Evolutionary conservation across 805 yeast genomes (phyloP).

Genomic region (Nakazawaea laoshanensis): DNA sequence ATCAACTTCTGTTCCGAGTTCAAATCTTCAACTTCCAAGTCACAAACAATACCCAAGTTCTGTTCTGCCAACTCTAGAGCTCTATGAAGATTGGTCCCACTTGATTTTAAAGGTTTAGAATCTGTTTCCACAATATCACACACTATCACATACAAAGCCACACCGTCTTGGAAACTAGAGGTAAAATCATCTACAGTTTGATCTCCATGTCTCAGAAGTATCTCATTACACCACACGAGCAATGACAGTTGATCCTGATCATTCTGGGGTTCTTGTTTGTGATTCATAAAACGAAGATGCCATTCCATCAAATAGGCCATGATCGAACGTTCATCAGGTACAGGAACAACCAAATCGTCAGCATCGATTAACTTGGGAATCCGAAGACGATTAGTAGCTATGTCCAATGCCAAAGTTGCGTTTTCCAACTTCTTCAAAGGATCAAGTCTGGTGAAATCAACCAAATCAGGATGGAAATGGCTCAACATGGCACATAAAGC

Average conservation of each 20-base stretch:
- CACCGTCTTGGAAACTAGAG: conserved; percentile 10
- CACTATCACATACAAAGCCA: conserved; percentile 8
- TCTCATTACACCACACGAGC: conserved; percentile 1
- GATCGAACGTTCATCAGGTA: conserved; percentile 54
- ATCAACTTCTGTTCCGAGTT: background rate
- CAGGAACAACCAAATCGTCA: conserved; percentile 39
- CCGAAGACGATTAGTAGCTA: conserved; percentile 35
- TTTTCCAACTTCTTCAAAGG: conserved; percentile 20
- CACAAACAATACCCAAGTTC: too few species aligned
- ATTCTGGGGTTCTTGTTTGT: too few species aligned
- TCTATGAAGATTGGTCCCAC: too few species aligned
- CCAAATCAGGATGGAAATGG: conserved; percentile 30
- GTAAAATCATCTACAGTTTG: conserved; percentile 12
- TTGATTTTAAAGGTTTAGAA: too few species aligned
- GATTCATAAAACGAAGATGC: conserved; percentile 35
- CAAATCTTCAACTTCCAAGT: too few species aligned
- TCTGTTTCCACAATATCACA: conserved; percentile 1
- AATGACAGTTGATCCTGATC: too few species aligned
- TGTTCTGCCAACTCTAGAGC: too few species aligned
- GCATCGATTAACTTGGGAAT: conserved; percentile 46
- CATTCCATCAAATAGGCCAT: conserved; percentile 52
- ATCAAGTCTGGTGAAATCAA: conserved; percentile 24
- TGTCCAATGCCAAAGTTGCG: conserved; percentile 27
- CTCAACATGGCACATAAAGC: conserved; percentile 39
- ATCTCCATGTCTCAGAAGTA: conserved; percentile 14